A percentile compares a stretch with the other conserved stretches of the same genome.
Evolutionary conservation across 116 monocot species (phyloP).

Genomic region (Trichopus zeylanicus): DNA sequence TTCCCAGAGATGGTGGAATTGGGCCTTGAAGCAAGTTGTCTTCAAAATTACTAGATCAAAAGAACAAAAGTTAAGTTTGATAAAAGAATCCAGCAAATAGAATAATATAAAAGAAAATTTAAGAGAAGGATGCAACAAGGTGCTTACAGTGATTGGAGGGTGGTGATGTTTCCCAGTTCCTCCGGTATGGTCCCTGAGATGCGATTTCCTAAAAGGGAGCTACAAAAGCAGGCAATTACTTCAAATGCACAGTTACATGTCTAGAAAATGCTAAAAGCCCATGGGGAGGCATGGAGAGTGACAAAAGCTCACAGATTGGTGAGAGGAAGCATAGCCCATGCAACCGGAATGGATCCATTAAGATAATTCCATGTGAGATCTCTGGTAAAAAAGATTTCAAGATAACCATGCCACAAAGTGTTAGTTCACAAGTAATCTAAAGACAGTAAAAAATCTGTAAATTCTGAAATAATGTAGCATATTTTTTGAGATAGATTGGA

Average conservation of each 20-base stretch:
- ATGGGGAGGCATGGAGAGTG: not conserved
- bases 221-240: not conserved
- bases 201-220: constrained; percentile 20
- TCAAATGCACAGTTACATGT: not conserved
- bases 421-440: no score
- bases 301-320: constrained; percentile 24
- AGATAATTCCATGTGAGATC: constrained; percentile 53
- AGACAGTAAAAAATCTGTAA: no score
- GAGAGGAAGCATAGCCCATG: constrained; percentile 45
- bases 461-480: no score
- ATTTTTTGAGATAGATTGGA: no score
- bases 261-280: no score
- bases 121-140: no score
- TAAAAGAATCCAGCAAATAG: not conserved
- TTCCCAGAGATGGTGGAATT: no score
- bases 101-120: no score
- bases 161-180: constrained; percentile 15
- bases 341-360: constrained; percentile 39
- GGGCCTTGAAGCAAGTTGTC: not conserved
- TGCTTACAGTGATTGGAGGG: no score
- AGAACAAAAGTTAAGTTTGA: not conserved
- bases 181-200: constrained; percentile 25
- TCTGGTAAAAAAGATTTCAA: constrained; percentile 26
- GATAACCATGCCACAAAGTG: not conserved
- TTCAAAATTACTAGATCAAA: not conserved